A percentile compares a stretch with the other conserved stretches of the same genome.
Conservation (phyloP, 805 yeast genomes). For the Candida coquimbonensis region DNA sequence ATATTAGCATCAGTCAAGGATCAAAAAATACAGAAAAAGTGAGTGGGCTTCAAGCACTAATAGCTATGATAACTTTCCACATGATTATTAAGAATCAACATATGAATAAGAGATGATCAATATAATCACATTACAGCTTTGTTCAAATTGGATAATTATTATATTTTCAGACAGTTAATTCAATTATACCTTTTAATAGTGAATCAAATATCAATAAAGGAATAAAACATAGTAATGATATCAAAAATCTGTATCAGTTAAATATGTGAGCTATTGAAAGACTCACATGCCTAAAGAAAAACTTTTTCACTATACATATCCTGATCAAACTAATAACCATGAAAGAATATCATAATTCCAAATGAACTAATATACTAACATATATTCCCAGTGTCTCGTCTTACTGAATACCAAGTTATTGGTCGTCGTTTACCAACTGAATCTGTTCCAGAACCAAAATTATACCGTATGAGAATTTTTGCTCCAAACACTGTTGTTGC, state of each 20-base stretch:
- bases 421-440: constrained; percentile 99
- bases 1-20: constrained; percentile 15
- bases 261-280: no score
- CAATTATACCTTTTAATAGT: no score
- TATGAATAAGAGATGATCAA: background rate
- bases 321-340: no score
- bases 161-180: no score
- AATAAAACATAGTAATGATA: no score
- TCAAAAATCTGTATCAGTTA: no score
- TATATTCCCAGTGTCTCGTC: constrained; percentile 69
- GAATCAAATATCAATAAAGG: no score
- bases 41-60: constrained; percentile 11
- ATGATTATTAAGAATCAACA: background rate
- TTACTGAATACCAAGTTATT: constrained; percentile 98
- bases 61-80: background rate
- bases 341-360: background rate
- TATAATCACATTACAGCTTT: background rate
- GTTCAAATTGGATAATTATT: no score
- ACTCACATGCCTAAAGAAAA: no score
- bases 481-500: constrained; percentile 99
- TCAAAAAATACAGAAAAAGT: constrained; percentile 22
- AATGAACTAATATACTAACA: constrained; percentile 4
- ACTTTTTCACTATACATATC: no score
- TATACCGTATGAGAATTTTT: constrained; percentile 99
- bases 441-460: constrained; percentile 98